A percentile compares a stretch with the other conserved stretches of the same genome.
Evolutionary conservation across 2,329 filamentous ascomycete species (phyloP).

Genomic region (Pyricularia pennisetigena): DNA sequence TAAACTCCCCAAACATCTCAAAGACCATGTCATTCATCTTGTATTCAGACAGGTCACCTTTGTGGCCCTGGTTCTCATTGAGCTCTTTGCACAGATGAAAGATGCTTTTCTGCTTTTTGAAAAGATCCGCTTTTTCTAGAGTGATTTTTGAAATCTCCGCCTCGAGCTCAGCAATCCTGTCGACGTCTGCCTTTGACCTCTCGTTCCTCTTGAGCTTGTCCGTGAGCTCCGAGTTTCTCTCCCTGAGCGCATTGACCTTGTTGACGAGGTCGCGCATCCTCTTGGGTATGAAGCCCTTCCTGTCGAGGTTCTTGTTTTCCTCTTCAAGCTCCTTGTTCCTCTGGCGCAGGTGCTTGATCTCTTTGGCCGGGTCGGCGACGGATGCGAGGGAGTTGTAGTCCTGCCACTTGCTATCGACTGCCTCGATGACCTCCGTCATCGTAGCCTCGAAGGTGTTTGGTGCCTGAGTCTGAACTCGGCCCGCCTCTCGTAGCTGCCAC

Average conservation of each 20-base stretch:
- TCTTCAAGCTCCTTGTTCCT: neutral
- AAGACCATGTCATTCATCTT: neutral
- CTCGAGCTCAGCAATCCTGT: neutral
- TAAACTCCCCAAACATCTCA: neutral
- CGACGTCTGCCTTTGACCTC: neutral
- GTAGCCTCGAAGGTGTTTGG: neutral
- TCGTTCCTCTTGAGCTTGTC: neutral
- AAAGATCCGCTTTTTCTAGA: neutral
- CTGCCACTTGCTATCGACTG: neutral
- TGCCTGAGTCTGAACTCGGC: neutral
- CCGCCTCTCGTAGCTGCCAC: neutral
- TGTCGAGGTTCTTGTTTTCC: neutral
- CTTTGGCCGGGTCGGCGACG: neutral
- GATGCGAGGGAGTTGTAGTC: neutral
- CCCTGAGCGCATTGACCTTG: neutral
- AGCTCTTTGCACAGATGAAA: neutral
- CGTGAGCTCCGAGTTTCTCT: neutral
- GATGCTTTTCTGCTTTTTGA: neutral
- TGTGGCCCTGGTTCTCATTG: neutral
- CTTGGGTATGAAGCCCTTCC: neutral
- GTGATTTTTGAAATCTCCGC: neutral
- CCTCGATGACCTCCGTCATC: neutral
- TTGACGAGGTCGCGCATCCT: neutral
- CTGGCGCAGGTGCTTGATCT: neutral
- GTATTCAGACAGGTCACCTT: neutral